Percentiles rank a stretch among this genome's conserved stretches.
Conservation (phyloP, 163 green algal species). For the Prototheca wickerhamii region DNA sequence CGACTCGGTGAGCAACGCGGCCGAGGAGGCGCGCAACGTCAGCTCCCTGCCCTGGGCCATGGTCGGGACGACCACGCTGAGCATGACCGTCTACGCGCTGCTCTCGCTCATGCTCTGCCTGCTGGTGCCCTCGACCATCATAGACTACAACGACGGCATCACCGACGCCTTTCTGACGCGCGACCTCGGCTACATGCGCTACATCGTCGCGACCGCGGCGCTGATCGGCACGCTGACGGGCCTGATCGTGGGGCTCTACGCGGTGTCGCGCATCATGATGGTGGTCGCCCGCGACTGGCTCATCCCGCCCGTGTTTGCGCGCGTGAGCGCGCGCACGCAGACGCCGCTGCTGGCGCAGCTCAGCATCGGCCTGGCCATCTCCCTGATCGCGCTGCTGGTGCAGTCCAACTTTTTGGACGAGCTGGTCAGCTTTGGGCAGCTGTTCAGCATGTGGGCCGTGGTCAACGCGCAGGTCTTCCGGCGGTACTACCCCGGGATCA, state of each 20-base stretch:
- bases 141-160: neutral
- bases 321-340: conserved; percentile 20
- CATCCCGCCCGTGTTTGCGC: conserved; percentile 25
- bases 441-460: conserved; percentile 25
- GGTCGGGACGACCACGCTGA: conserved; percentile 10
- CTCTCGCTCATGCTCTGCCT: conserved; percentile 12
- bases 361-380: conserved; percentile 16
- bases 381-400: conserved; percentile 7
- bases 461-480: conserved; percentile 22
- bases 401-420: conserved; percentile 6
- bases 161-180: neutral
- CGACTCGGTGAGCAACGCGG: conserved; percentile 26
- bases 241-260: conserved; percentile 20
- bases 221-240: conserved; percentile 24
- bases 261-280: conserved; percentile 24
- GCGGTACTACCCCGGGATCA: conserved; percentile 25
- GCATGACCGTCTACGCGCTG: conserved; percentile 12
- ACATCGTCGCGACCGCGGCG: conserved; percentile 21
- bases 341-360: conserved; percentile 31
- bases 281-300: conserved; percentile 24
- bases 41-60: conserved; percentile 17
- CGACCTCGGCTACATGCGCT: conserved; percentile 9
- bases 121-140: conserved; percentile 11
- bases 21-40: conserved; percentile 23
- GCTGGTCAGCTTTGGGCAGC: conserved; percentile 18